Evolutionary conservation across 305 asterid genomes (phyloP).

Genomic region (Coffea humblotiana): DNA sequence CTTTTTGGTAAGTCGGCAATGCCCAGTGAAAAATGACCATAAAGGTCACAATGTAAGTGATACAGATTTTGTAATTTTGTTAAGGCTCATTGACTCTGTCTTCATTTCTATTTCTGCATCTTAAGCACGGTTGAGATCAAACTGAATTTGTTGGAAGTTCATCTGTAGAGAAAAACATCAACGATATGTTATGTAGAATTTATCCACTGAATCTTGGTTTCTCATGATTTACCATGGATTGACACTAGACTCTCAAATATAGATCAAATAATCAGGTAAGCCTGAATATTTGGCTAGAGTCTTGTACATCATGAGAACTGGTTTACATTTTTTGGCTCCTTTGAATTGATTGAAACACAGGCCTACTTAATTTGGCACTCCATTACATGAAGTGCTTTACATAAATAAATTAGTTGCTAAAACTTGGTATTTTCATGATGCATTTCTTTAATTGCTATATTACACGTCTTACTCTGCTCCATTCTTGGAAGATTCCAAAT

Average conservation of each 20-base stretch:
- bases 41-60: not conserved
- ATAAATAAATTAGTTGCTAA: not conserved
- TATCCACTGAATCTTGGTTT: not conserved
- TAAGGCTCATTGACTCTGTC: not conserved
- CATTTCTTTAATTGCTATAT: not conserved
- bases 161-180: not conserved
- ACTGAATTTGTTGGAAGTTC: not conserved
- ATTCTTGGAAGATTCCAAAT: slow-evolving; percentile 4
- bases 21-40: not conserved
- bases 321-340: not conserved
- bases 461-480: slow-evolving; percentile 9
- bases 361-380: not conserved
- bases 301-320: not conserved
- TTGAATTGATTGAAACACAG: not conserved
- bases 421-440: not conserved
- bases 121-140: not conserved
- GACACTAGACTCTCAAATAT: not conserved
- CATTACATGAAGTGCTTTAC: not conserved
- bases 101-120: not conserved
- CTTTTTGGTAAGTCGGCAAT: not conserved
- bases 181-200: not conserved
- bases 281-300: not conserved
- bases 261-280: not conserved
- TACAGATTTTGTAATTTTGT: not conserved
- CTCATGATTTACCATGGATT: not conserved